Conservation (phyloP, 352 stramenopile genomes). For the Pythium guiyangense region DNA sequence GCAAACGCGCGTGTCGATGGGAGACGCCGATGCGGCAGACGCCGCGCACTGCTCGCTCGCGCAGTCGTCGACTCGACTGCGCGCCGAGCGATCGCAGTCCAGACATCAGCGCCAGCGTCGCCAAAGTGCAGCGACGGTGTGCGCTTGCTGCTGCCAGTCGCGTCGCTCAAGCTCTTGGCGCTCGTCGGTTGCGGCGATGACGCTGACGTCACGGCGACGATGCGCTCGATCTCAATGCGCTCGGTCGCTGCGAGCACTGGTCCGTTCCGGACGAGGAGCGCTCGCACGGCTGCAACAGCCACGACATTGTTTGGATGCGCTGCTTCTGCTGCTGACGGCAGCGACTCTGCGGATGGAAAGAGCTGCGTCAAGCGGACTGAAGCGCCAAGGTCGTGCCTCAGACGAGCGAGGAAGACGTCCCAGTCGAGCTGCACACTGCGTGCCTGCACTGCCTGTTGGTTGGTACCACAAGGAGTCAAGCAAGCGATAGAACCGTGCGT, state of each 20-base stretch:
- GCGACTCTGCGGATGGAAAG: no score
- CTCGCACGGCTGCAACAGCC: conserved; percentile 5
- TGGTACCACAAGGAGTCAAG: not conserved
- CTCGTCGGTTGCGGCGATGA: not conserved
- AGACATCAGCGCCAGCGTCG: conserved; percentile 16
- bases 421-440: conserved; percentile 19
- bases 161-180: not conserved
- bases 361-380: conserved; percentile 19
- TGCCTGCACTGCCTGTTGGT: conserved; percentile 2
- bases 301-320: not conserved
- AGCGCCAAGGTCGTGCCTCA: conserved; percentile 25
- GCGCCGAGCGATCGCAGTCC: conserved; percentile 13
- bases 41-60: conserved; percentile 8
- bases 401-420: conserved; percentile 29
- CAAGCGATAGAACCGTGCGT: not conserved
- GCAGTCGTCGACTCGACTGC: conserved; percentile 1
- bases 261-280: conserved; percentile 22
- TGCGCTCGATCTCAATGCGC: conserved; percentile 14
- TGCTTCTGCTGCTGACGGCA: no score
- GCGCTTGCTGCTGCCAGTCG: conserved; percentile 8
- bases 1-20: conserved; percentile 4
- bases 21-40: conserved; percentile 15
- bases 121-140: conserved; percentile 30
- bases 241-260: conserved; percentile 15
- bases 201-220: conserved; percentile 13